A percentile compares a stretch with the other conserved stretches of the same genome.
Evolutionary conservation across 495 filamentous ascomycete species (phyloP).

Genomic region (Aspergillus bridgeri): DNA sequence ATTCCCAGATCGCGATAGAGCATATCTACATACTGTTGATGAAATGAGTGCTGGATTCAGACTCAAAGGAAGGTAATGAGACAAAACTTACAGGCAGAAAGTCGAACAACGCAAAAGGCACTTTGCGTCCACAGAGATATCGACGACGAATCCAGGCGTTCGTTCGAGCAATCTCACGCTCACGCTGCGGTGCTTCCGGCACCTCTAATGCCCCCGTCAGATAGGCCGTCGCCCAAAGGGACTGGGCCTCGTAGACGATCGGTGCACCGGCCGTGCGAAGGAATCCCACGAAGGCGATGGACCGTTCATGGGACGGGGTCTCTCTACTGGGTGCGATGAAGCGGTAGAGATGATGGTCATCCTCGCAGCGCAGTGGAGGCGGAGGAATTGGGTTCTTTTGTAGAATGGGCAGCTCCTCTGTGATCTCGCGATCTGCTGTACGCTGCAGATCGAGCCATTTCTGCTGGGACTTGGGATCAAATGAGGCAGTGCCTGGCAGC

Average conservation of each 20-base stretch:
- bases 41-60: background rate
- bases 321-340: too few species aligned
- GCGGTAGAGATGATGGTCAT: too few species aligned
- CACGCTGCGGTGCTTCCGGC: background rate
- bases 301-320: too few species aligned
- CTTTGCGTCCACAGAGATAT: background rate
- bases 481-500: too few species aligned
- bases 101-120: background rate
- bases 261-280: conserved; percentile 51
- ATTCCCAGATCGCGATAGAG: background rate
- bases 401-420: too few species aligned
- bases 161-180: background rate
- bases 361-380: too few species aligned
- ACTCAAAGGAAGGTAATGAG: background rate
- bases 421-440: too few species aligned
- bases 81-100: background rate
- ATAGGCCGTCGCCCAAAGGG: conserved; percentile 59
- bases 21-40: background rate
- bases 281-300: conserved; percentile 55
- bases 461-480: too few species aligned
- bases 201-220: conserved; percentile 30
- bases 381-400: too few species aligned
- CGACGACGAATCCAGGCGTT: background rate
- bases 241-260: conserved; percentile 53
- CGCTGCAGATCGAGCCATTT: too few species aligned